Evolutionary conservation across 2,329 filamentous ascomycete species (phyloP), one percentile per base, ranked within the genome.

Genomic region (Aspergillus sergii): DNA sequence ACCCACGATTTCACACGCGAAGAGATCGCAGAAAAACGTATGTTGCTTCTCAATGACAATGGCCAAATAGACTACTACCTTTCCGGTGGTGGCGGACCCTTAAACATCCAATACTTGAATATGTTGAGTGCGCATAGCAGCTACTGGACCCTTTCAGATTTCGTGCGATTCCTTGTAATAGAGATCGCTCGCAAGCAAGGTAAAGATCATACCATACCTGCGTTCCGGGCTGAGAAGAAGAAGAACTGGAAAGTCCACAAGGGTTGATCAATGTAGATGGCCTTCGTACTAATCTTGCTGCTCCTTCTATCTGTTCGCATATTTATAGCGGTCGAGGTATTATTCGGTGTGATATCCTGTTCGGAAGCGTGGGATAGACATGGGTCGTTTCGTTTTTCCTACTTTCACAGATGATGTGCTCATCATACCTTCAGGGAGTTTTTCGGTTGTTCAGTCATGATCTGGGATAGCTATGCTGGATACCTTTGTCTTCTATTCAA

Each of bases 111-210:
- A 78, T 99, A 99, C 75, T 79, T 98, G 41, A 97, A 96, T 69
- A 99, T 99, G 95, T 81, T 99, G 60, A 92, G 93, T 62, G 95
- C 95, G 10, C 95, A 99, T 78, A 93, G 92, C 61, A 94, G 91
- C 75, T 99, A 99, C 77, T 99, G 95, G 95, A 85, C 88, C 2
- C 89, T 91, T 71, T 86, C 83, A 32, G 95, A 98, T 75, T 94
- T 99, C 75, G 89, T 96, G n/a, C 83, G 94, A 51, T 89, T 98
- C 82, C 79, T 98, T 57, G 96, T 96, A 50, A 83, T 94, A 36
- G 95, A 99, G 79, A 89, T 96, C 69, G 94, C 94, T 3, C 83
- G 94, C 66, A 84, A 84, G 68, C 85, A 88, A 6, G 94, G 94
- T 0, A 88, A 86, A 68, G 82, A 85, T 14, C 84, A 85, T 19